A percentile compares a stretch with the other conserved stretches of the same genome.
These are phyloP conservation scores for Yarrowia divulgata DNA, from an alignment of 805 yeast genomes.

Conservation along the genomic window DNA sequence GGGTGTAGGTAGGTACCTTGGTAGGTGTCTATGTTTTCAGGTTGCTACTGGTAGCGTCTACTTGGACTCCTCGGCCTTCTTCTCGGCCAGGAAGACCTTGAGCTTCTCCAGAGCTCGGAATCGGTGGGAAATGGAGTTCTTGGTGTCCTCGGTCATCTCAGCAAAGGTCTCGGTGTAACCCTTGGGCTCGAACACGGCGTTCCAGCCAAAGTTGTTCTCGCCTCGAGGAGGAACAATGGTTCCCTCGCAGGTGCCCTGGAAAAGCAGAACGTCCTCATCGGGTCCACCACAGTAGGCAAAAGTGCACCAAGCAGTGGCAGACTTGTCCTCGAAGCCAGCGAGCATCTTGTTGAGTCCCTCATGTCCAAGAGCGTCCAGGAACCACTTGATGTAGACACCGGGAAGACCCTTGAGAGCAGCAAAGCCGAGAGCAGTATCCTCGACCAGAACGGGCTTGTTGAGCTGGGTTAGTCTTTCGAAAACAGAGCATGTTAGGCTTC, in stretches of 20 bases:
- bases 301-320: conserved; percentile 89
- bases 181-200: conserved; percentile 83
- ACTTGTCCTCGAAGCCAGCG: conserved; percentile 78
- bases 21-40: background rate
- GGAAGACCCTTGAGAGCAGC: conserved; percentile 84
- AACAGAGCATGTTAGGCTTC: background rate
- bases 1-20: no score
- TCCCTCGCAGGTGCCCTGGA: conserved; percentile 88
- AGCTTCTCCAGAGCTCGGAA: conserved; percentile 80
- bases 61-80: conserved; percentile 29
- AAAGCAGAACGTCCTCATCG: conserved; percentile 71
- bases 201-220: conserved; percentile 91
- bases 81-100: conserved; percentile 55
- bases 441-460: conserved; percentile 87
- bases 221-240: conserved; percentile 79
- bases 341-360: conserved; percentile 80
- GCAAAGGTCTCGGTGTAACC: conserved; percentile 84
- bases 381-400: conserved; percentile 97
- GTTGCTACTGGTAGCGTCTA: background rate
- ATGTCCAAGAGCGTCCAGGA: conserved; percentile 74
- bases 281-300: conserved; percentile 91
- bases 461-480: conserved; percentile 46
- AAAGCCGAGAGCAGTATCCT: conserved; percentile 91
- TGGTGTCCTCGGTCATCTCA: conserved; percentile 78
- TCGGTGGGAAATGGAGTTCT: conserved; percentile 88